A percentile compares a stretch with the other conserved stretches of the same genome.
Evolutionary conservation across 495 filamentous ascomycete species (phyloP).

Genomic region (Pyrenula aspistea): DNA sequence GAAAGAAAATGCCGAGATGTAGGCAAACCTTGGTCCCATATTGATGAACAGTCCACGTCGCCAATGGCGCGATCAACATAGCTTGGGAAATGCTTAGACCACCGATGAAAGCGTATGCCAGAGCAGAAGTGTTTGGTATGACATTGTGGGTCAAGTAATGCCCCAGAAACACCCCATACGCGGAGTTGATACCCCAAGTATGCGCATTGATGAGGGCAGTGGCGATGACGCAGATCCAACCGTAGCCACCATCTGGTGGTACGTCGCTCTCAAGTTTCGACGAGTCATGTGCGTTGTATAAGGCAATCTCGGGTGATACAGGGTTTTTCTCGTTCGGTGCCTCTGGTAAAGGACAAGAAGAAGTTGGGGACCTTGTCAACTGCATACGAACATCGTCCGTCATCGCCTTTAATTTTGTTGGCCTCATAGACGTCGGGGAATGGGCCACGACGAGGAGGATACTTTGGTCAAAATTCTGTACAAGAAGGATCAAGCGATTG

Average conservation of each 20-base stretch:
- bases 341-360: not conserved
- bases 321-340: not conserved
- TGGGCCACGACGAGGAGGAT: no score
- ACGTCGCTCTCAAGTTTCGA: not conserved
- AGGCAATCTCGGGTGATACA: not conserved
- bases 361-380: not conserved
- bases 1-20: conserved; percentile 27
- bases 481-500: no score
- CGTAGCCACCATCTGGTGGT: conserved; percentile 40
- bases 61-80: conserved; percentile 35
- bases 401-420: no score
- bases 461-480: no score
- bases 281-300: not conserved
- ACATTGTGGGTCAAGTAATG: conserved; percentile 31
- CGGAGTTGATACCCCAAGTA: conserved; percentile 42
- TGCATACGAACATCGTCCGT: not conserved
- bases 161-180: conserved; percentile 38
- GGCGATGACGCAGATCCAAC: conserved; percentile 39
- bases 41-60: conserved; percentile 22
- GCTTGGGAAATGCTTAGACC: conserved; percentile 34
- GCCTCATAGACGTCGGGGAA: no score
- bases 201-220: conserved; percentile 42
- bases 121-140: conserved; percentile 28
- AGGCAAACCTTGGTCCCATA: conserved; percentile 26
- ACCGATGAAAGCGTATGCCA: conserved; percentile 42